Conservation (phyloP, 257 asterid species). For the Verbascum thapsus region DNA sequence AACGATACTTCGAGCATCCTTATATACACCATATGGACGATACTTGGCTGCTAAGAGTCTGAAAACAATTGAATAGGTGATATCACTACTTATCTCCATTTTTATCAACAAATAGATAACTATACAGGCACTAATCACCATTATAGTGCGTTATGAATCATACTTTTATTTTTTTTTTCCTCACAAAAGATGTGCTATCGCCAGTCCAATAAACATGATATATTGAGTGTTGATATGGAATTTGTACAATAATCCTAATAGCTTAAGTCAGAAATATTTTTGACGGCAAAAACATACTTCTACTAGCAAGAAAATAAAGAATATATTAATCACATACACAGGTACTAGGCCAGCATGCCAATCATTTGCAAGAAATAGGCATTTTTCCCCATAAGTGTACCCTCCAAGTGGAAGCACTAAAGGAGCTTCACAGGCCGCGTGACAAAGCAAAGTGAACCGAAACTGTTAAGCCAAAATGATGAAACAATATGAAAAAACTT, state of each 20-base stretch:
- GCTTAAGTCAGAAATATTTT: too few relatives aligned
- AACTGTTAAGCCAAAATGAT: conserved; percentile 59
- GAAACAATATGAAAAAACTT: conserved; percentile 31
- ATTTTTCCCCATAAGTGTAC: conserved; percentile 86
- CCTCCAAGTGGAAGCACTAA: conserved; percentile 93
- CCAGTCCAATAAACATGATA: conserved; percentile 1
- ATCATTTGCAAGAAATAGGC: conserved; percentile 91
- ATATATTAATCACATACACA: conserved; percentile 56
- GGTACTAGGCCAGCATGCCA: conserved; percentile 99
- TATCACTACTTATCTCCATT: conserved; percentile 21
- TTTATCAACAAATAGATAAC: conserved; percentile 2
- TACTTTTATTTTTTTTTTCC: neutral
- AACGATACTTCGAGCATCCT: conserved; percentile 85
- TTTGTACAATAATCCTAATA: neutral
- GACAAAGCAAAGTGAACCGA: conserved; percentile 93
- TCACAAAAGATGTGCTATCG: neutral
- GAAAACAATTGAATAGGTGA: conserved; percentile 32
- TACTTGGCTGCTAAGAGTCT: conserved; percentile 94
- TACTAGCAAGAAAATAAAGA: conserved; percentile 17
- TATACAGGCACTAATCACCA: neutral
- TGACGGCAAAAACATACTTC: neutral
- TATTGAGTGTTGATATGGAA: neutral
- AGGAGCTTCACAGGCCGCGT: conserved; percentile 99
- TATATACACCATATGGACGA: conserved; percentile 91
- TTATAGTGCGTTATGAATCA: neutral